These are phyloP conservation scores for Penicillium sp. DNA, from an alignment of 2,329 filamentous ascomycete species.

Conservation along the genomic window DNA sequence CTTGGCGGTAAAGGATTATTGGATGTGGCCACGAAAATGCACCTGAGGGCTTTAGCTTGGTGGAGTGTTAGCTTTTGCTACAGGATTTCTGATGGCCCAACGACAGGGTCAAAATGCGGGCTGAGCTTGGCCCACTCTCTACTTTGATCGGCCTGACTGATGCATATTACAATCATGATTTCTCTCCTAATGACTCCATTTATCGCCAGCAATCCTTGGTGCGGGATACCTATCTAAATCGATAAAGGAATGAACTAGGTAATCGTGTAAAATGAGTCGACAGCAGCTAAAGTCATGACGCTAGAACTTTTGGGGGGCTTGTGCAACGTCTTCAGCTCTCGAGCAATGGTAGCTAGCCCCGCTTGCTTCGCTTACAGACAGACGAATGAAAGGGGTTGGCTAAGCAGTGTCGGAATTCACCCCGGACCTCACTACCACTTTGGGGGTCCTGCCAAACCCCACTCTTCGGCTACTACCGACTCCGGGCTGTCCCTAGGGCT, in stretches of 20 bases:
- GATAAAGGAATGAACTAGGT: not conserved
- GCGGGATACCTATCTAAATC: too few relatives aligned
- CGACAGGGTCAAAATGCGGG: not conserved
- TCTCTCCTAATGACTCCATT: too few relatives aligned
- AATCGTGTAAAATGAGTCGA: not conserved
- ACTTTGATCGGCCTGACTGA: not conserved
- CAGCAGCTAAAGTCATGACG: not conserved
- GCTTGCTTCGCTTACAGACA: not conserved
- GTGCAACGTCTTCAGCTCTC: not conserved
- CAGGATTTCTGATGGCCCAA: not conserved
- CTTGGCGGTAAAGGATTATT: slow-evolving; percentile 1
- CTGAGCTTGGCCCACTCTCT: not conserved
- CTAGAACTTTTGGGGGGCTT: not conserved
- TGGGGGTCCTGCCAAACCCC: not conserved
- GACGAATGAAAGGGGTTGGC: not conserved
- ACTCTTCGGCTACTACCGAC: slow-evolving; percentile 2
- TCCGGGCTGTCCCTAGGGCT: not conserved
- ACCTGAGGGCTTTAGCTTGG: not conserved
- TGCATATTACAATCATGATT: too few relatives aligned
- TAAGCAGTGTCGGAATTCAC: not conserved
- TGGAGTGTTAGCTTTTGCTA: not conserved
- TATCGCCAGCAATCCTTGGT: too few relatives aligned
- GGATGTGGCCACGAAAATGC: not conserved
- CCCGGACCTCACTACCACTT: slow-evolving; percentile 4
- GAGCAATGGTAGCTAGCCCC: not conserved